A percentile compares a stretch with the other conserved stretches of the same genome.
Conservation (phyloP, 2,329 filamentous ascomycete species). For the Fusarium sp. region DNA sequence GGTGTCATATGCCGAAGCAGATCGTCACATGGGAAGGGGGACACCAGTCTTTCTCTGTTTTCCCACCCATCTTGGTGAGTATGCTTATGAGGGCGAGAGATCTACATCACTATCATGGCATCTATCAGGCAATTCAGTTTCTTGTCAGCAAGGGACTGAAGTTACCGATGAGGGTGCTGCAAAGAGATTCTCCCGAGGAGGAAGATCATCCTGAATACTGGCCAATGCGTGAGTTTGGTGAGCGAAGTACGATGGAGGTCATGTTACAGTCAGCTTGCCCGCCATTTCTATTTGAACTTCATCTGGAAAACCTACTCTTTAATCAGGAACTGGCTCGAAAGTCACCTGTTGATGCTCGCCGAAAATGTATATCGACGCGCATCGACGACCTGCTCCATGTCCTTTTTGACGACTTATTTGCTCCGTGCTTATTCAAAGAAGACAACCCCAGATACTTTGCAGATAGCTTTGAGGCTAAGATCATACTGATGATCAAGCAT, state of each 20-base stretch:
- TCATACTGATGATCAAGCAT: neutral
- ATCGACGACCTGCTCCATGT: neutral
- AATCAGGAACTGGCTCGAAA: too few species aligned
- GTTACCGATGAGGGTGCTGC: neutral
- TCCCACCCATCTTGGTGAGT: neutral
- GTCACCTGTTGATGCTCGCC: too few species aligned
- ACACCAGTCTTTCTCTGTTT: neutral
- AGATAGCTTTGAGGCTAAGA: neutral
- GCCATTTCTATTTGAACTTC: too few species aligned
- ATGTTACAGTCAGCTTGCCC: neutral
- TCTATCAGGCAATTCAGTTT: too few species aligned
- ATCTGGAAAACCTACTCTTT: too few species aligned
- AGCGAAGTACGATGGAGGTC: neutral
- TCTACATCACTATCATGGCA: too few species aligned
- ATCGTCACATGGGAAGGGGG: neutral
- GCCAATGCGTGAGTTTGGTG: neutral
- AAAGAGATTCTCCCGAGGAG: too few species aligned
- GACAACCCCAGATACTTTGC: neutral
- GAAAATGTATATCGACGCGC: neutral
- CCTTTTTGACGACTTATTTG: neutral
- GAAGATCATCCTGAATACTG: too few species aligned
- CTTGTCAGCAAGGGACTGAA: neutral
- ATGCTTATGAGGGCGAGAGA: too few species aligned
- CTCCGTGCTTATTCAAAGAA: neutral
- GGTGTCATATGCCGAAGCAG: neutral